phyloP scores from a whole-genome alignment of 257 asterid genomes.

The Capsicum rhomboideum region DNA sequence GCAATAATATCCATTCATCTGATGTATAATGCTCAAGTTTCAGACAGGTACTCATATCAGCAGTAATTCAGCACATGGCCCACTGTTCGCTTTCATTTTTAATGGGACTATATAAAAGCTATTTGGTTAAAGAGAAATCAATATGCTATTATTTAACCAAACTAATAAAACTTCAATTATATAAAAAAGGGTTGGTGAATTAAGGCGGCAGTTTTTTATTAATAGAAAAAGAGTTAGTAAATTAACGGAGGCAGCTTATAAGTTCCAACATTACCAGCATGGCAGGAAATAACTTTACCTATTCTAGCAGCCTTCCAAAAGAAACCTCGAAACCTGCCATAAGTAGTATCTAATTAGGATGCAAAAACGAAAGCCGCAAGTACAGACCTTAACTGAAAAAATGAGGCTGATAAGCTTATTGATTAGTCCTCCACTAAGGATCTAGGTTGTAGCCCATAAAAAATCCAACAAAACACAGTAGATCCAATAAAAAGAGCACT shows the following conservation, averaged over 20 bases:
- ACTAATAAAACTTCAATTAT: background rate
- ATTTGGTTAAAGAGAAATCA: background rate
- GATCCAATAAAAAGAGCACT: background rate
- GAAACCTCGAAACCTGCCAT: slow-evolving; percentile 45
- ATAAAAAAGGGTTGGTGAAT: background rate
- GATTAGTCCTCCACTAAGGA: background rate
- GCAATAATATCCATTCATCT: background rate
- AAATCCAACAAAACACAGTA: background rate
- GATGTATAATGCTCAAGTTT: background rate
- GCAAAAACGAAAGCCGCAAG: background rate
- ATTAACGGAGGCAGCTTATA: background rate
- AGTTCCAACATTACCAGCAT: background rate
- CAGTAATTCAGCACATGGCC: background rate
- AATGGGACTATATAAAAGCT: background rate
- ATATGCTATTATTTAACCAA: background rate
- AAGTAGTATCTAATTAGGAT: background rate
- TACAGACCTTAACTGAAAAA: background rate
- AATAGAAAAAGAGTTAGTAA: too few species aligned
- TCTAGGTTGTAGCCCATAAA: background rate
- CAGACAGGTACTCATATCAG: background rate
- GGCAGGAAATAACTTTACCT: slow-evolving; percentile 15
- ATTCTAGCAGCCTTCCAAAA: slow-evolving; percentile 56
- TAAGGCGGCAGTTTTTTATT: too few species aligned
- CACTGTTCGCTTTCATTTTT: background rate
- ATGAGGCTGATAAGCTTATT: background rate